A percentile compares a stretch with the other conserved stretches of the same genome.
Conservation (phyloP, 1,284 basidiomycete species). For the Malassezia furfur region DNA sequence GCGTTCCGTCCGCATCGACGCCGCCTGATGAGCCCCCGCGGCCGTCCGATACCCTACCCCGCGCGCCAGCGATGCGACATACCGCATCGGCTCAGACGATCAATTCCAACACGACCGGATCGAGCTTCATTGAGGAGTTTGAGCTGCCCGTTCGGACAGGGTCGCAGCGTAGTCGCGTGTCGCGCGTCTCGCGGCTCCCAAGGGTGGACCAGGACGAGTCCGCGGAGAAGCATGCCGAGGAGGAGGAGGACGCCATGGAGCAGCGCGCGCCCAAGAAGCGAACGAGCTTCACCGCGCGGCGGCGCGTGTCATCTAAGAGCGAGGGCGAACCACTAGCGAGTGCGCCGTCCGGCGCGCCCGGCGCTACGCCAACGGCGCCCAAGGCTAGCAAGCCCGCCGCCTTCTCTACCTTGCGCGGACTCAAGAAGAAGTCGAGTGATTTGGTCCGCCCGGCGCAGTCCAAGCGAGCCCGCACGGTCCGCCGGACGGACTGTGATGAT, state of each 20-base stretch:
- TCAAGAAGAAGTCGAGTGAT: too few species aligned
- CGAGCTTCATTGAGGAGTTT: constrained; percentile 1
- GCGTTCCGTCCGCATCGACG: too few species aligned
- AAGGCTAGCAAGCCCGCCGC: too few species aligned
- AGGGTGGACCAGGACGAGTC: background rate
- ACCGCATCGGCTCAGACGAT: background rate
- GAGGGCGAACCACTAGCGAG: background rate
- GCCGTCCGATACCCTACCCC: too few species aligned
- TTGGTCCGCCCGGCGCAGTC: too few species aligned
- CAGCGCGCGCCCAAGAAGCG: too few species aligned
- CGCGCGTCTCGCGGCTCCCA: background rate
- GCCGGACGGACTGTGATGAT: background rate
- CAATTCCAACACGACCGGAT: background rate
- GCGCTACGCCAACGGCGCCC: too few species aligned
- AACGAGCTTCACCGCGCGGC: too few species aligned
- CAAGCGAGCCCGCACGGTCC: background rate
- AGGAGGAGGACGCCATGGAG: background rate
- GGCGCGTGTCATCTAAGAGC: too few species aligned
- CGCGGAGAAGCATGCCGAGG: background rate
- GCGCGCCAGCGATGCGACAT: background rate
- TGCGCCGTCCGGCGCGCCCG: background rate
- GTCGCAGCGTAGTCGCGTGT: background rate
- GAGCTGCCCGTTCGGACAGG: background rate
- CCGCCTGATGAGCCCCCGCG: too few species aligned
- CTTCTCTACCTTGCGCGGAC: too few species aligned